Evolutionary conservation across 345 rosid genomes (phyloP).

Genomic region (Linum lewisii): DNA sequence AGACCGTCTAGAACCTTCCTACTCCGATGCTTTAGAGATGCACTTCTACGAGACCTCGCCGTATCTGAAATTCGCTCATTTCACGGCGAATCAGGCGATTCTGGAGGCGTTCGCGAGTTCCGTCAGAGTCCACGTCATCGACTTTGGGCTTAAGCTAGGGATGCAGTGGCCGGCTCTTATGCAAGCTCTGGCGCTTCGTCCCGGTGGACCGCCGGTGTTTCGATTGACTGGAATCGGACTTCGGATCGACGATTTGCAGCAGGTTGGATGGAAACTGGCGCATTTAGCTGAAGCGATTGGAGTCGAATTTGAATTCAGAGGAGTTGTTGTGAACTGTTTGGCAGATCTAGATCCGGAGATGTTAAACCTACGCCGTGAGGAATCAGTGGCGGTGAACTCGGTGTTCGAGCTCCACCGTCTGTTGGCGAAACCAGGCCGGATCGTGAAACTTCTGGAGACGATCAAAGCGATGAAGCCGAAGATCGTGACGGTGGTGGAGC

Average conservation of each 20-base stretch:
- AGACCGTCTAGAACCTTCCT: slow-evolving; percentile 13
- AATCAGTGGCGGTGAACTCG: slow-evolving; percentile 74
- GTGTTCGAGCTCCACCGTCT: slow-evolving; percentile 69
- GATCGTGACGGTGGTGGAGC: slow-evolving; percentile 73
- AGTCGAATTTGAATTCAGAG: slow-evolving; percentile 67
- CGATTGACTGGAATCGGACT: slow-evolving; percentile 80
- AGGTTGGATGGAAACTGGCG: slow-evolving; percentile 70
- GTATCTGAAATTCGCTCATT: slow-evolving; percentile 22
- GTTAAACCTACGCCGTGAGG: slow-evolving; percentile 53
- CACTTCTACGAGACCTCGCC: slow-evolving; percentile 85
- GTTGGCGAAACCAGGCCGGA: slow-evolving; percentile 48
- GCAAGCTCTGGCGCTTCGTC: slow-evolving; percentile 69
- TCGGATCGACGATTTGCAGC: slow-evolving; percentile 50
- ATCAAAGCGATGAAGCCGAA: slow-evolving; percentile 59
- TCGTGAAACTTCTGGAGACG: slow-evolving; percentile 49
- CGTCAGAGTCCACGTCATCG: slow-evolving; percentile 62
- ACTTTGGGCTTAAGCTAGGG: slow-evolving; percentile 54
- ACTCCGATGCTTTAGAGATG: slow-evolving; percentile 23
- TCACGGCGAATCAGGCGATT: slow-evolving; percentile 3
- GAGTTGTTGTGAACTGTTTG: slow-evolving; percentile 61
- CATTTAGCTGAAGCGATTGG: slow-evolving; percentile 59
- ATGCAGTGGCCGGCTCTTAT: slow-evolving; percentile 87
- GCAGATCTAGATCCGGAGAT: slow-evolving; percentile 74
- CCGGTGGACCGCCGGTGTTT: slow-evolving; percentile 68
- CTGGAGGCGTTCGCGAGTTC: slow-evolving; percentile 34